Percentiles rank a stretch among this genome's conserved stretches.
phyloP scores from a whole-genome alignment of 2,329 filamentous ascomycete genomes.

The Colletotrichum sp. region DNA sequence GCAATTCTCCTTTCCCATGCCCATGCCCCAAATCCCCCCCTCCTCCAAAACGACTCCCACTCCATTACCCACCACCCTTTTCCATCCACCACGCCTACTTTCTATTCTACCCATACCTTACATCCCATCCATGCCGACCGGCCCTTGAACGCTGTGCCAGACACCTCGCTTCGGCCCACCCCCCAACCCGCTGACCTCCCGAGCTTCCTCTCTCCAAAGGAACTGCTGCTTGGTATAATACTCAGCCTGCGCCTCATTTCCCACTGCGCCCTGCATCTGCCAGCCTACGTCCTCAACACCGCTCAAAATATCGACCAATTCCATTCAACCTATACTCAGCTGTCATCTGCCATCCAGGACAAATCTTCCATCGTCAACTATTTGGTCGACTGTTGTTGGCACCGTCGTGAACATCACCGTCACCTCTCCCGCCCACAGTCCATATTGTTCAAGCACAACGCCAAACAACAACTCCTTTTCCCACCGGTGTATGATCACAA shows the following conservation, averaged over 20 bases:
- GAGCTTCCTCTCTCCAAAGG: constrained; percentile 5
- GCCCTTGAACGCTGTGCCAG: background rate
- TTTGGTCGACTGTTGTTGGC: background rate
- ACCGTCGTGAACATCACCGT: background rate
- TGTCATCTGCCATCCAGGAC: background rate
- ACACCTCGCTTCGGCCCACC: constrained; percentile 15
- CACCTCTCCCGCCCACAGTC: background rate
- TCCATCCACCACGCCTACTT: background rate
- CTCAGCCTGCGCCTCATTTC: constrained; percentile 12
- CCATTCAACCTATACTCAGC: background rate
- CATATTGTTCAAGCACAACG: background rate
- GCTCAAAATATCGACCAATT: background rate
- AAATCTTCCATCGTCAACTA: background rate
- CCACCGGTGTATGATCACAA: background rate
- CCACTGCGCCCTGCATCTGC: background rate
- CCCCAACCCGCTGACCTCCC: constrained; percentile 15
- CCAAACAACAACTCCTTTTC: background rate
- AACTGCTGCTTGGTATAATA: constrained; percentile 12
- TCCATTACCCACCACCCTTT: constrained; percentile 1
- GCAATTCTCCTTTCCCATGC: constrained; percentile 22
- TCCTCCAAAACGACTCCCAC: constrained; percentile 7
- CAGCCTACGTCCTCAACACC: background rate
- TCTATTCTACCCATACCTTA: background rate
- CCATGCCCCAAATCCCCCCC: constrained; percentile 14
- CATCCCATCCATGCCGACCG: background rate